phyloP scores from a whole-genome alignment of 768 basidiomycete species.

The Steccherinum ochraceum region DNA sequence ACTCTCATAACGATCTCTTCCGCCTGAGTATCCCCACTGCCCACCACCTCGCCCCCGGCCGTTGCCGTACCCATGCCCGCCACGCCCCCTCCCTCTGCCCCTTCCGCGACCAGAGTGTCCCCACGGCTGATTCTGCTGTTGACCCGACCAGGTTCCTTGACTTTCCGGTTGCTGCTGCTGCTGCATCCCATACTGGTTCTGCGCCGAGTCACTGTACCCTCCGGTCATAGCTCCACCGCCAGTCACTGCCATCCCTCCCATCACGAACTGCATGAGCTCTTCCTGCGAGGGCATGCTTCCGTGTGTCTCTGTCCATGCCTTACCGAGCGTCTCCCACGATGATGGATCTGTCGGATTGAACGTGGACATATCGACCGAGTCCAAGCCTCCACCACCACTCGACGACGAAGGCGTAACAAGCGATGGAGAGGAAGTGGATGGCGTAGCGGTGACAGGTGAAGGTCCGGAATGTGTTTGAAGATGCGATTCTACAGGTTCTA shows the following conservation, averaged over 20 bases:
- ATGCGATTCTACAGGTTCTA: too few relatives aligned
- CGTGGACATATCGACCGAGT: constrained; percentile 59
- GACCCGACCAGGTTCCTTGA: neutral
- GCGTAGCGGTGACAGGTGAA: constrained; percentile 5
- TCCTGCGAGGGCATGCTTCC: constrained; percentile 67
- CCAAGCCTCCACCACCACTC: constrained; percentile 36
- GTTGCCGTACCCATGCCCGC: constrained; percentile 45
- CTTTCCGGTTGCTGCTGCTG: neutral
- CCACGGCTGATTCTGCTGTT: constrained; percentile 2
- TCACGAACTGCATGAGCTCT: constrained; percentile 70
- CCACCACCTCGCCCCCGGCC: constrained; percentile 36
- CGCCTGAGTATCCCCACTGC: constrained; percentile 26
- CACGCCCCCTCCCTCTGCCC: constrained; percentile 24
- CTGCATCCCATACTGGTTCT: constrained; percentile 7
- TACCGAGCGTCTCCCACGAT: constrained; percentile 78
- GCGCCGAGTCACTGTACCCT: neutral
- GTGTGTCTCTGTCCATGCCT: constrained; percentile 68
- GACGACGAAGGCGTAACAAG: too few relatives aligned
- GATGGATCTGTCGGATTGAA: constrained; percentile 71
- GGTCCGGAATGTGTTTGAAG: neutral
- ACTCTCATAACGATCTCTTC: constrained; percentile 2
- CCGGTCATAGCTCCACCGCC: too few relatives aligned
- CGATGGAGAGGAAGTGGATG: constrained; percentile 2
- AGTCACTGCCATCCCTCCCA: constrained; percentile 28
- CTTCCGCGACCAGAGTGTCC: constrained; percentile 19